Conservation (phyloP, 108 stramenopile genomes). For the Discostella pseudostelligera region DNA sequence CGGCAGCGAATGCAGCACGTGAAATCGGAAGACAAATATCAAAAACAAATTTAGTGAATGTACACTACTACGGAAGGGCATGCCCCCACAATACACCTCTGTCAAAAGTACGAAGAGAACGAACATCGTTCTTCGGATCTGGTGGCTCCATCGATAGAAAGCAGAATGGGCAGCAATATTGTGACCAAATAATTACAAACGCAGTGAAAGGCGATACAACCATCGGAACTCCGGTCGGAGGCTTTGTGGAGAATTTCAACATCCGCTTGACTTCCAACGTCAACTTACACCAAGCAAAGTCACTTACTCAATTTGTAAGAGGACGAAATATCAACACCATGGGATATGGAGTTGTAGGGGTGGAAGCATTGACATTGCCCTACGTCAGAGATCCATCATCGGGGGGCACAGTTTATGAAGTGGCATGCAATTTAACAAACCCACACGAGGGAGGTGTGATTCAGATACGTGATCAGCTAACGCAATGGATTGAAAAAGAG, state of each 20-base stretch:
- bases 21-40: conserved; percentile 47
- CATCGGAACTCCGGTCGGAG: conserved; percentile 63
- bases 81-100: conserved; percentile 61
- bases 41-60: conserved; percentile 27
- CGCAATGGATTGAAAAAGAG: conserved; percentile 46
- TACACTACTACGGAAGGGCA: conserved; percentile 75
- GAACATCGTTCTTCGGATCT: conserved; percentile 69
- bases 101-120: conserved; percentile 63
- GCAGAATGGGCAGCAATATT: background rate
- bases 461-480: conserved; percentile 18
- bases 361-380: conserved; percentile 81
- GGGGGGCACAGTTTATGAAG: conserved; percentile 59
- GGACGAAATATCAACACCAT: conserved; percentile 52
- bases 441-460: conserved; percentile 52
- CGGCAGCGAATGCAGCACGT: conserved; percentile 53
- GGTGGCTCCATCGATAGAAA: conserved; percentile 21
- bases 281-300: conserved; percentile 39
- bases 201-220: conserved; percentile 35
- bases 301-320: conserved; percentile 61
- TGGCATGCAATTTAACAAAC: conserved; percentile 75
- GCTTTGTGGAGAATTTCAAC: conserved; percentile 87
- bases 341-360: conserved; percentile 59
- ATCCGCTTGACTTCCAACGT: conserved; percentile 61
- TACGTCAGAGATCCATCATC: conserved; percentile 30
- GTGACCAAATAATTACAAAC: conserved; percentile 4